Conservation (phyloP, 495 filamentous ascomycete genomes). For the Tuber calosporum region DNA sequence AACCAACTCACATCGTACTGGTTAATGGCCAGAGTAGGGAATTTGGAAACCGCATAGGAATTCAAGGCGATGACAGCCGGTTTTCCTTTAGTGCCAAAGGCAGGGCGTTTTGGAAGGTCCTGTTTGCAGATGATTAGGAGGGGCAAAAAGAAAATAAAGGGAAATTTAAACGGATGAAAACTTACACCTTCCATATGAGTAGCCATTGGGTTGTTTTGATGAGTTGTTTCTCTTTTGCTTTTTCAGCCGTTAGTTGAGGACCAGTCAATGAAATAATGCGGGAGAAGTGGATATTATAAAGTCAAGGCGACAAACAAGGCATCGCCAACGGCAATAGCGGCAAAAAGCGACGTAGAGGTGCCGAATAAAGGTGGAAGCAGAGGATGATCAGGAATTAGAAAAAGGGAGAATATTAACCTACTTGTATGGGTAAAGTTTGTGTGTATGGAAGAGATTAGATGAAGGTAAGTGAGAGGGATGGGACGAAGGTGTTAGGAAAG, state of each 20-base stretch:
- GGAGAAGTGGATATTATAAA: neutral
- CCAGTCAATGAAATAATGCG: conserved; percentile 30
- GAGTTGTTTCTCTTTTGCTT: conserved; percentile 1
- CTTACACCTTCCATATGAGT: conserved; percentile 25
- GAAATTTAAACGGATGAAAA: conserved; percentile 38
- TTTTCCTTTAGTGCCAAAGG: conserved; percentile 54
- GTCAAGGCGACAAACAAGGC: conserved; percentile 16
- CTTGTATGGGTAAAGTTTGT: neutral
- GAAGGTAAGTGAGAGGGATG: conserved; percentile 15
- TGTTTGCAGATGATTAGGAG: conserved; percentile 10
- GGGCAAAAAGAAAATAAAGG: conserved; percentile 29
- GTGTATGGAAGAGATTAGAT: conserved; percentile 1
- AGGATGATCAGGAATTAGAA: conserved; percentile 7
- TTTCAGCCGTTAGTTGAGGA: conserved; percentile 8
- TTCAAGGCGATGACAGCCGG: conserved; percentile 60
- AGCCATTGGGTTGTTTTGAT: conserved; percentile 17
- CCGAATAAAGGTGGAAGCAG: conserved; percentile 8
- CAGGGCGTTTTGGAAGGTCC: conserved; percentile 44
- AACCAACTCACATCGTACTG: conserved; percentile 75
- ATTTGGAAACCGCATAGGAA: conserved; percentile 58
- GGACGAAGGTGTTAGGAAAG: conserved; percentile 17
- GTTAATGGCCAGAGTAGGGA: conserved; percentile 53
- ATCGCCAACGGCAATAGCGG: neutral
- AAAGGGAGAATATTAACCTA: neutral
- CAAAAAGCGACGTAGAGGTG: neutral